Conservation (phyloP, 2,329 filamentous ascomycete genomes). For the Colletotrichum sp. region DNA sequence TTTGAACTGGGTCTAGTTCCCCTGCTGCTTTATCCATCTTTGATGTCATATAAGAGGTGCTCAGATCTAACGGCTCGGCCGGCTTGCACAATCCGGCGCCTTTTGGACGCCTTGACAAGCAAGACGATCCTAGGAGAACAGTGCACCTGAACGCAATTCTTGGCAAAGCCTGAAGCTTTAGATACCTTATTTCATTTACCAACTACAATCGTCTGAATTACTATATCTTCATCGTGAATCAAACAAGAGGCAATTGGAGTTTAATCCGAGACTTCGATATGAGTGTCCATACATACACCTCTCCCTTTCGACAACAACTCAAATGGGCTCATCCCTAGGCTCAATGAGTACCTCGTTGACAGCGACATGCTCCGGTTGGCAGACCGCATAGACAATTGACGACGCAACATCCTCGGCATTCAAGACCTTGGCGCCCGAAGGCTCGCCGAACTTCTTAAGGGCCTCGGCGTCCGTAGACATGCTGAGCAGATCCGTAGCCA, state of each 20-base stretch:
- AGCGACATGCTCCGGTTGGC: conserved; percentile 76
- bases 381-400: conserved; percentile 76
- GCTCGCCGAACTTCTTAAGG: conserved; percentile 79
- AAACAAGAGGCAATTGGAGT: not conserved
- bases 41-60: not conserved
- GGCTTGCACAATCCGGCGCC: not conserved
- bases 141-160: not conserved
- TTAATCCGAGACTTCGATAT: not conserved
- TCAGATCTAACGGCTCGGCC: not conserved
- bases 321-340: conserved; percentile 78
- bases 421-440: conserved; percentile 77
- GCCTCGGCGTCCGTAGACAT: conserved; percentile 81
- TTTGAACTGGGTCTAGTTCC: not conserved
- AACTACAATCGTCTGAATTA: not conserved
- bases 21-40: not conserved
- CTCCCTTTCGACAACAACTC: not conserved
- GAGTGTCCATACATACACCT: not conserved
- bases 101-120: not conserved
- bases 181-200: not conserved
- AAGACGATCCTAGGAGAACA: not conserved
- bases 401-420: conserved; percentile 74
- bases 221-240: not conserved
- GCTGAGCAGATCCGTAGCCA: conserved; percentile 72
- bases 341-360: conserved; percentile 84
- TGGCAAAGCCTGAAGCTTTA: not conserved